phyloP scores from a whole-genome alignment of 352 stramenopile species.

The Phytophthora ohioensis region DNA sequence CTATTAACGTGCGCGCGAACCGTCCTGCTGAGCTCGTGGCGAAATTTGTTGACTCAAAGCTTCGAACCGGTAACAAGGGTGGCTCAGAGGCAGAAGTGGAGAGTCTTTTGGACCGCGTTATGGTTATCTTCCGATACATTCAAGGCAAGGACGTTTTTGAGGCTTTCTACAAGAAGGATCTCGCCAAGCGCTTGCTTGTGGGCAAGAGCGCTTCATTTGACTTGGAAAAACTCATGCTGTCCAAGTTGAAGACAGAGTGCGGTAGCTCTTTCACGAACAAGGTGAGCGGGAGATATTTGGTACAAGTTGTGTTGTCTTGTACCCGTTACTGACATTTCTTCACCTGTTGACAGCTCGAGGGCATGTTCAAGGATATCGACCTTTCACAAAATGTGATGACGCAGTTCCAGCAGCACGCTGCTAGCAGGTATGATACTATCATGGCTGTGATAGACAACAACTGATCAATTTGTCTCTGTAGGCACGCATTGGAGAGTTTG shows the following conservation, averaged over 20 bases:
- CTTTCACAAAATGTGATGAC: conserved; percentile 96
- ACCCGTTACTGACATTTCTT: conserved; percentile 15
- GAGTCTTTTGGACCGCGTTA: conserved; percentile 90
- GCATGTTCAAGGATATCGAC: conserved; percentile 99
- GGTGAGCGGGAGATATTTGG: conserved; percentile 35
- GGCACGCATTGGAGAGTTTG: conserved; percentile 59
- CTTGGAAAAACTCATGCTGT: conserved; percentile 96
- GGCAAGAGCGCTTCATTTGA: conserved; percentile 92
- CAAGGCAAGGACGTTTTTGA: conserved; percentile 99
- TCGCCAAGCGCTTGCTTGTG: conserved; percentile 97
- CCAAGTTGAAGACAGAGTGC: conserved; percentile 98
- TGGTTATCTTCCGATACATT: conserved; percentile 96
- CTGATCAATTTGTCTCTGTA: conserved; percentile 29
- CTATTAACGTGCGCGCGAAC: conserved; percentile 89
- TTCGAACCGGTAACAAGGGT: conserved; percentile 88
- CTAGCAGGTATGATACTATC: conserved; percentile 60
- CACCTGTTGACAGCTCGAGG: conserved; percentile 89
- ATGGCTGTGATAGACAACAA: not conserved
- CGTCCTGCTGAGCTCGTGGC: conserved; percentile 91
- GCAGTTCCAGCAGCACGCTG: conserved; percentile 87
- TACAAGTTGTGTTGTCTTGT: not conserved
- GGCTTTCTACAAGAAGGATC: conserved; percentile 98
- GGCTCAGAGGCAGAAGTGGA: conserved; percentile 91
- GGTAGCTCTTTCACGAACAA: conserved; percentile 98
- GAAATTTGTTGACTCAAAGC: conserved; percentile 92